These are phyloP conservation scores for Xerophyta viscosa DNA, from an alignment of 106 monocot genomes.

Conservation along the genomic window DNA sequence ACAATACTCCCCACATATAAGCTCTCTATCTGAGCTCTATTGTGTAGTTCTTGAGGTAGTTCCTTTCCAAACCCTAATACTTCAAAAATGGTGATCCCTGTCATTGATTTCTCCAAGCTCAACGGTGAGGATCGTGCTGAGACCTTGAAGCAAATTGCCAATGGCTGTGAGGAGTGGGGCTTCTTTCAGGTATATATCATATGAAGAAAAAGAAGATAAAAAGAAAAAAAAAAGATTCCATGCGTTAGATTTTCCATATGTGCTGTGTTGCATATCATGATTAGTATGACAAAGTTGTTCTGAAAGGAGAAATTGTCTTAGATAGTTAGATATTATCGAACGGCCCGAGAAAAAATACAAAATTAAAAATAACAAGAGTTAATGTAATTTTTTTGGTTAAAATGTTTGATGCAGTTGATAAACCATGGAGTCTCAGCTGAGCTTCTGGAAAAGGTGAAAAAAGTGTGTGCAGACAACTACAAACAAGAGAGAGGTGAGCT, in stretches of 20 bases:
- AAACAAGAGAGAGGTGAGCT: conserved; percentile 35
- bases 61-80: not conserved
- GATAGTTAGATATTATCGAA: too few relatives aligned
- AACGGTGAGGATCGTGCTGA: conserved; percentile 25
- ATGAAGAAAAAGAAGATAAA: too few relatives aligned
- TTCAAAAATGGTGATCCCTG: conserved; percentile 30
- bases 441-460: conserved; percentile 22
- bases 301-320: too few relatives aligned
- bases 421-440: conserved; percentile 56
- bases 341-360: too few relatives aligned
- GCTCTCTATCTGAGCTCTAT: too few relatives aligned
- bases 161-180: conserved; percentile 23
- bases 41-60: not conserved
- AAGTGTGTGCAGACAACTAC: conserved; percentile 40
- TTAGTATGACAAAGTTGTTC: too few relatives aligned
- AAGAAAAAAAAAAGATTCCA: too few relatives aligned
- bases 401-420: conserved; percentile 21
- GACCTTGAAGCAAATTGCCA: conserved; percentile 32
- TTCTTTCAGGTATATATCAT: conserved; percentile 43
- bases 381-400: too few relatives aligned
- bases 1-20: too few relatives aligned
- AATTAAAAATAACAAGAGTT: too few relatives aligned
- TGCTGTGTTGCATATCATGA: too few relatives aligned
- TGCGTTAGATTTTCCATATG: too few relatives aligned
- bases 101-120: conserved; percentile 43